These are phyloP conservation scores for Fusarium domesticum DNA, from an alignment of 2,329 filamentous ascomycete genomes.

Conservation along the genomic window DNA sequence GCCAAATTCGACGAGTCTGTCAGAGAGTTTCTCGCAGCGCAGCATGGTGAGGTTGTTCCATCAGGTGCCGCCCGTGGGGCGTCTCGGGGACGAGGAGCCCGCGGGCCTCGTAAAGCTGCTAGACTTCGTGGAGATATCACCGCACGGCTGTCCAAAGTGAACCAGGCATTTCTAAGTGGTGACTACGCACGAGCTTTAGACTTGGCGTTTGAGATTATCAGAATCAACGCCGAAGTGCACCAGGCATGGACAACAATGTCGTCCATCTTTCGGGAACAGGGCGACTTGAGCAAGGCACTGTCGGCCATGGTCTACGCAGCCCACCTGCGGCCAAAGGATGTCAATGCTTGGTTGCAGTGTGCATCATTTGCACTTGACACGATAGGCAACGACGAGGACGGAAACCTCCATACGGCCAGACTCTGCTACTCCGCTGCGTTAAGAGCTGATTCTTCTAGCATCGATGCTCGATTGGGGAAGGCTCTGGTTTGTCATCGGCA, in stretches of 20 bases:
- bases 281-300: constrained; percentile 55
- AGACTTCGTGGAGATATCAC: constrained; percentile 72
- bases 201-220: constrained; percentile 60
- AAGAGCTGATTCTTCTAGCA: constrained; percentile 53
- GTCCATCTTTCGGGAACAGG: constrained; percentile 59
- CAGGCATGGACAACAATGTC: constrained; percentile 63
- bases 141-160: constrained; percentile 62
- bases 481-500: constrained; percentile 56
- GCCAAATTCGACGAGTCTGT: constrained; percentile 43
- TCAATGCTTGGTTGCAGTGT: constrained; percentile 56
- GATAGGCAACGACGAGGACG: constrained; percentile 44
- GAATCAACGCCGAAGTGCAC: constrained; percentile 65
- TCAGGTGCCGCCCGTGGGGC: constrained; percentile 19
- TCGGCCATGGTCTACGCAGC: constrained; percentile 61
- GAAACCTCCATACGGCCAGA: constrained; percentile 52
- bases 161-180: constrained; percentile 61
- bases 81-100: constrained; percentile 31
- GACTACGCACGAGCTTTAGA: constrained; percentile 59
- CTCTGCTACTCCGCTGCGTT: constrained; percentile 60
- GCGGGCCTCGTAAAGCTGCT: constrained; percentile 57
- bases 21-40: constrained; percentile 39
- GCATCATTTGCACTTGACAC: constrained; percentile 56
- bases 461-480: constrained; percentile 58
- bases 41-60: constrained; percentile 29
- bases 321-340: constrained; percentile 59